Conservation (phyloP, 257 asterid species). For the Solanum lycopersicoides region DNA sequence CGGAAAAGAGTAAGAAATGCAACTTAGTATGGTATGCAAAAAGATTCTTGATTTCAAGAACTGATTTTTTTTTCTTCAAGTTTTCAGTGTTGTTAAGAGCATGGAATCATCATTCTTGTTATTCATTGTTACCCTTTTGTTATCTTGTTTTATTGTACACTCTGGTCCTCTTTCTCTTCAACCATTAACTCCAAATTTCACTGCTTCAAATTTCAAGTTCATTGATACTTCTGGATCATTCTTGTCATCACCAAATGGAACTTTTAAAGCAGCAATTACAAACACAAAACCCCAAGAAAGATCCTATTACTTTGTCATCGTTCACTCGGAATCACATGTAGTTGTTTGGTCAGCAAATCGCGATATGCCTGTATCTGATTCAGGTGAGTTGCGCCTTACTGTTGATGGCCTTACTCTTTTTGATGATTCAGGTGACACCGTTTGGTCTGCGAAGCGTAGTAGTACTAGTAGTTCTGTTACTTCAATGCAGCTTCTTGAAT, state of each 20-base stretch:
- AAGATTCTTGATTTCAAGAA: neutral
- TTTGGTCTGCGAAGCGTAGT: conserved; percentile 48
- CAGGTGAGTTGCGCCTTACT: conserved; percentile 32
- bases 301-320: conserved; percentile 41
- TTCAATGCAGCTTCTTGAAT: conserved; percentile 31
- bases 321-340: conserved; percentile 44
- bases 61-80: neutral
- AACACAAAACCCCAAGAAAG: conserved; percentile 27
- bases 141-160: neutral
- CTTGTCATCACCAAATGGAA: conserved; percentile 41
- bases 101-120: neutral
- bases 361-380: conserved; percentile 29
- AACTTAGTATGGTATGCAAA: neutral
- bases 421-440: conserved; percentile 17
- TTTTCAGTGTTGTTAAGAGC: neutral
- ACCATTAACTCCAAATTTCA: conserved; percentile 34
- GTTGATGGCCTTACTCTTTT: conserved; percentile 21
- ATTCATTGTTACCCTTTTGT: neutral
- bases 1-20: neutral
- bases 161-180: neutral
- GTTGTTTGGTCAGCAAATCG: conserved; percentile 73
- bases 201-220: conserved; percentile 25
- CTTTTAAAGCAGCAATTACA: conserved; percentile 46
- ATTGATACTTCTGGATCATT: conserved; percentile 35
- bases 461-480: conserved; percentile 4